These are phyloP conservation scores for Podaxis carcinomalis DNA, from an alignment of 768 basidiomycete genomes.

Conservation along the genomic window DNA sequence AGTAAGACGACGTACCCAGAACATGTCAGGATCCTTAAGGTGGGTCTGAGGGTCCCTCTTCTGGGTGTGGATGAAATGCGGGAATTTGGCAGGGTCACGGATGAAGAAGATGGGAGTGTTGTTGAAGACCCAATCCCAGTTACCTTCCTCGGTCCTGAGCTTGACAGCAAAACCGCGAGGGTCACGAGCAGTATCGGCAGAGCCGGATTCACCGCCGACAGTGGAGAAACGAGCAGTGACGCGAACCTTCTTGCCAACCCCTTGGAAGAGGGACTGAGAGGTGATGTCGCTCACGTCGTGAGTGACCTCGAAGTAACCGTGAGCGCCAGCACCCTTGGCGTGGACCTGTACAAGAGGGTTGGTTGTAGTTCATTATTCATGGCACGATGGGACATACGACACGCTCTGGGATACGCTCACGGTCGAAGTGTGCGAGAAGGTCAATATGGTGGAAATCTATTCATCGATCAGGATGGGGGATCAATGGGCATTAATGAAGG, in stretches of 20 bases:
- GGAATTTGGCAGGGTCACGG: constrained; percentile 83
- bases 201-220: constrained; percentile 84
- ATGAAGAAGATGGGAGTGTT: constrained; percentile 93
- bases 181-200: constrained; percentile 89
- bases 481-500: background rate
- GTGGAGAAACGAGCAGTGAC: constrained; percentile 90
- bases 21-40: constrained; percentile 82
- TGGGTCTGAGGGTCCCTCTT: constrained; percentile 92
- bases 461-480: constrained; percentile 12
- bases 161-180: constrained; percentile 92
- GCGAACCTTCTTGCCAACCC: constrained; percentile 63
- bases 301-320: constrained; percentile 90
- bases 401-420: constrained; percentile 95
- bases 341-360: constrained; percentile 58
- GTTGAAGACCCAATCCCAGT: constrained; percentile 90
- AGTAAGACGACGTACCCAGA: constrained; percentile 51
- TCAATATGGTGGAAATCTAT: constrained; percentile 88
- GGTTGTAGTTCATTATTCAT: background rate
- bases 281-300: constrained; percentile 82
- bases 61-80: constrained; percentile 92
- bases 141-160: constrained; percentile 87
- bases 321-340: constrained; percentile 90
- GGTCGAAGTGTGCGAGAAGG: constrained; percentile 87
- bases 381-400: constrained; percentile 46
- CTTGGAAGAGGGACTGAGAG: constrained; percentile 60